Conservation (phyloP, 352 stramenopile genomes). For the Pythium oligandrum region DNA sequence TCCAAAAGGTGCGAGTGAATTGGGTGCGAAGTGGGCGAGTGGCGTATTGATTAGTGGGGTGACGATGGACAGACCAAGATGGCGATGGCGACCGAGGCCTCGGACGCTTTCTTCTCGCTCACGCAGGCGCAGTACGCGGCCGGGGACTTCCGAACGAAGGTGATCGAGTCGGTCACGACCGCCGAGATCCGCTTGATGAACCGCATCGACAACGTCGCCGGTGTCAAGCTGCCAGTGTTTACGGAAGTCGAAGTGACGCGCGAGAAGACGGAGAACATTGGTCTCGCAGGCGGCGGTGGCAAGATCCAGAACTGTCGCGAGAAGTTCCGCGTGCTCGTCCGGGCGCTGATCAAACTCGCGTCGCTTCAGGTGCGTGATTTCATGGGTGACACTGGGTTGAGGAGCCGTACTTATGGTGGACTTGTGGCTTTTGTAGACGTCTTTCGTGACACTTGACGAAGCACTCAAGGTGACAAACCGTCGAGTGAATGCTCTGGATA, state of each 20-base stretch:
- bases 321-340: constrained; percentile 82
- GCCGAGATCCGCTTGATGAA: constrained; percentile 95
- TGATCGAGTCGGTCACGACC: constrained; percentile 95
- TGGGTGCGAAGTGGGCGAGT: neutral
- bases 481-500: constrained; percentile 99
- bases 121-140: constrained; percentile 98
- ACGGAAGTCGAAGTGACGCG: constrained; percentile 93
- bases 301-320: constrained; percentile 95
- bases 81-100: constrained; percentile 86
- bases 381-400: too few species aligned
- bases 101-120: constrained; percentile 96
- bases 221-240: constrained; percentile 99
- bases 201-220: constrained; percentile 98
- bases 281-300: constrained; percentile 94
- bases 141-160: constrained; percentile 96
- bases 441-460: constrained; percentile 98
- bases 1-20: constrained; percentile 55
- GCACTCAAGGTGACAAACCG: constrained; percentile 98
- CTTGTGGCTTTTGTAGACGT: constrained; percentile 85
- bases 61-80: constrained; percentile 60
- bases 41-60: neutral
- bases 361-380: constrained; percentile 57
- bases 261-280: constrained; percentile 94
- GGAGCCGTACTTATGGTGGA: neutral
- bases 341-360: constrained; percentile 84